Percentiles rank a stretch among this genome's conserved stretches.
Evolutionary conservation across 2,329 filamentous ascomycete genomes (phyloP).

Genomic region (Hypoxylon rubiginosum): DNA sequence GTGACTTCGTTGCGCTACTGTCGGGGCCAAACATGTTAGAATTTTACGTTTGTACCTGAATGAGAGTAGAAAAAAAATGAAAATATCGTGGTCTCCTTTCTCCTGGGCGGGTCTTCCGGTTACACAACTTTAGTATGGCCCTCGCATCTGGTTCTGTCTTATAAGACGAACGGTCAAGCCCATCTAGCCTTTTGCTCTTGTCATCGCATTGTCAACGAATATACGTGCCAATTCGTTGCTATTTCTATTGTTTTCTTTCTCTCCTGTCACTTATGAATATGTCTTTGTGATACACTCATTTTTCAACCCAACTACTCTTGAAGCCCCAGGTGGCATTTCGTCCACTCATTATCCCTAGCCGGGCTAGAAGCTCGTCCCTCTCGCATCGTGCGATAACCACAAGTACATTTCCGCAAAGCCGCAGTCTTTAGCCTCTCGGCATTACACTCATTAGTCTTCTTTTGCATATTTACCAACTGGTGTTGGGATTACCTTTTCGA

Average conservation of each 20-base stretch:
- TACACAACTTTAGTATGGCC: constrained; percentile 1
- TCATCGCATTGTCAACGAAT: neutral
- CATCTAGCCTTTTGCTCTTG: neutral
- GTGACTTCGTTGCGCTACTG: too few relatives aligned
- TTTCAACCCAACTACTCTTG: neutral
- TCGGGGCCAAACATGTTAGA: neutral
- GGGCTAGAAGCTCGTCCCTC: constrained; percentile 5
- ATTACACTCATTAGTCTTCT: neutral
- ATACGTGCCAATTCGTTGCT: neutral
- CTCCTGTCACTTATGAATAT: constrained; percentile 31
- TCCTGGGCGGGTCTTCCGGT: neutral
- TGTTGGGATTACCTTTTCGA: constrained; percentile 5
- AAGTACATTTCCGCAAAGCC: constrained; percentile 4
- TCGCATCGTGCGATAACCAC: neutral
- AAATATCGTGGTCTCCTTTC: neutral
- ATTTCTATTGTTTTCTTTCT: neutral
- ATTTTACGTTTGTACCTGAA: neutral
- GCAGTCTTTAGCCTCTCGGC: neutral
- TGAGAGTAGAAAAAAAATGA: constrained; percentile 1
- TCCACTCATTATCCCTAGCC: constrained; percentile 21
- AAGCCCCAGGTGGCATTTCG: constrained; percentile 3
- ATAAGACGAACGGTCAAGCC: neutral
- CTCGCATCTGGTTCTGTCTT: neutral
- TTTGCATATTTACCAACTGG: neutral
- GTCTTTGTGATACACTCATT: constrained; percentile 14